A percentile compares a stretch with the other conserved stretches of the same genome.
These are phyloP conservation scores for Aspergillus nidulans DNA, from an alignment of 495 filamentous ascomycete species.

Conservation along the genomic window DNA sequence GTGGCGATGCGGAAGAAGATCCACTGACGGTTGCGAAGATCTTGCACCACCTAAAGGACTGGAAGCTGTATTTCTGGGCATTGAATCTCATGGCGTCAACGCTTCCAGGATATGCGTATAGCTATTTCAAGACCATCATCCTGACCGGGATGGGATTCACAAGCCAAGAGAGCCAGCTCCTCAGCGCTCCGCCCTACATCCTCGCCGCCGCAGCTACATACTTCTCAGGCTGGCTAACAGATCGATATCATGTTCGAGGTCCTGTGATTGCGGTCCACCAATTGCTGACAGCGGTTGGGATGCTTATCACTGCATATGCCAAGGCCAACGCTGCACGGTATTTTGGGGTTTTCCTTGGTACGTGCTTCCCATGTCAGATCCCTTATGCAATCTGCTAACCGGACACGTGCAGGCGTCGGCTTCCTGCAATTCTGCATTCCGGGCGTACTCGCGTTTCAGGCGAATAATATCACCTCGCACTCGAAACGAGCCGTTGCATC, in stretches of 20 bases:
- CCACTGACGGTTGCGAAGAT: neutral
- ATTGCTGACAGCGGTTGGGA: constrained; percentile 12
- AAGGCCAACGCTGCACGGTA: constrained; percentile 4
- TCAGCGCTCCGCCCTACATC: constrained; percentile 14
- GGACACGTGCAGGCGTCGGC: constrained; percentile 2
- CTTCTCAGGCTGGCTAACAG: constrained; percentile 14
- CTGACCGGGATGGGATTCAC: constrained; percentile 13
- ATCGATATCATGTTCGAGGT: constrained; percentile 12
- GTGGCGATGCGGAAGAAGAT: constrained; percentile 14
- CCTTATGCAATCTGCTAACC: neutral
- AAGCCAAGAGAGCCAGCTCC: constrained; percentile 5
- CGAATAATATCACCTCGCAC: constrained; percentile 14
- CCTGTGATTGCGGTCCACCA: constrained; percentile 16
- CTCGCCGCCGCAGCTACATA: constrained; percentile 7
- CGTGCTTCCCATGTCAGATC: neutral
- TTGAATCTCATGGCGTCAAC: constrained; percentile 19
- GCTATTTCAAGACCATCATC: constrained; percentile 16
- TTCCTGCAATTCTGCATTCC: constrained; percentile 14
- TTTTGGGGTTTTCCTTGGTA: constrained; percentile 14
- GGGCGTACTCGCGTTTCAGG: constrained; percentile 12
- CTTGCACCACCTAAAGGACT: constrained; percentile 17
- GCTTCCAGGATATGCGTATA: constrained; percentile 16
- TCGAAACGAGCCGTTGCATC: constrained; percentile 14
- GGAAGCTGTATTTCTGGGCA: constrained; percentile 15
- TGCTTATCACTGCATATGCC: constrained; percentile 16